A percentile compares a stretch with the other conserved stretches of the same genome.
Conservation (phyloP, 257 asterid species). For the Striga asiatica region DNA sequence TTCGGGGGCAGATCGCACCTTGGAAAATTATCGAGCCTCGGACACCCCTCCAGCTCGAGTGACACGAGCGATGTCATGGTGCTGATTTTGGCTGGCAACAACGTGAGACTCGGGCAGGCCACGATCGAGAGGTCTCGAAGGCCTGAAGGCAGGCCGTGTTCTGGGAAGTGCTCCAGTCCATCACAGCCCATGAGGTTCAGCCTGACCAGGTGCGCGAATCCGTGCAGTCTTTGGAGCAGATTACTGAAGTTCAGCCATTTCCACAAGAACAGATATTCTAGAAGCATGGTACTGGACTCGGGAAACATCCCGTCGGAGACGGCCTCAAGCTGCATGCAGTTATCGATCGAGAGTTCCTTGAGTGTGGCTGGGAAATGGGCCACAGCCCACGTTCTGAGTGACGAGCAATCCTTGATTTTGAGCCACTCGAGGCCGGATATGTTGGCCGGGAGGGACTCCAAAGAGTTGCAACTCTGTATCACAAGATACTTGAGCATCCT, state of each 20-base stretch:
- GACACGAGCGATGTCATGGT: constrained; percentile 18
- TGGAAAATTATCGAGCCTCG: constrained; percentile 27
- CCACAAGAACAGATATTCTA: constrained; percentile 22
- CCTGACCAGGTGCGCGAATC: constrained; percentile 22
- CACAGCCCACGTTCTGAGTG: constrained; percentile 20
- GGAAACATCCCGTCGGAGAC: constrained; percentile 19
- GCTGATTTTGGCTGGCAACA: constrained; percentile 14
- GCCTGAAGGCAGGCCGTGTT: constrained; percentile 24
- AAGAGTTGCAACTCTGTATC: constrained; percentile 27
- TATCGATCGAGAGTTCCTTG: constrained; percentile 21
- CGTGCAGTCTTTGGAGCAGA: constrained; percentile 9
- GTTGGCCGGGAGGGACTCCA: constrained; percentile 23
- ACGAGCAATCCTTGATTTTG: constrained; percentile 29
- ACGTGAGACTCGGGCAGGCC: constrained; percentile 22
- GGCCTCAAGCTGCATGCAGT: constrained; percentile 23
- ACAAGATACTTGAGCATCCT: constrained; percentile 26
- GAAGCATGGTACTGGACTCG: constrained; percentile 4
- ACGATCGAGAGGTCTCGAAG: constrained; percentile 27
- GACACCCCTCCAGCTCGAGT: constrained; percentile 31
- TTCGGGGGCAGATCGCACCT: constrained; percentile 23
- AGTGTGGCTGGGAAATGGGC: constrained; percentile 20
- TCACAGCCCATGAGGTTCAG: constrained; percentile 19
- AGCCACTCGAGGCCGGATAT: constrained; percentile 25
- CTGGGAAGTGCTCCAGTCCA: constrained; percentile 23
- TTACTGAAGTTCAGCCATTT: constrained; percentile 23